phyloP scores from a whole-genome alignment of 441 rosid genomes.

The Populus tomentosa region DNA sequence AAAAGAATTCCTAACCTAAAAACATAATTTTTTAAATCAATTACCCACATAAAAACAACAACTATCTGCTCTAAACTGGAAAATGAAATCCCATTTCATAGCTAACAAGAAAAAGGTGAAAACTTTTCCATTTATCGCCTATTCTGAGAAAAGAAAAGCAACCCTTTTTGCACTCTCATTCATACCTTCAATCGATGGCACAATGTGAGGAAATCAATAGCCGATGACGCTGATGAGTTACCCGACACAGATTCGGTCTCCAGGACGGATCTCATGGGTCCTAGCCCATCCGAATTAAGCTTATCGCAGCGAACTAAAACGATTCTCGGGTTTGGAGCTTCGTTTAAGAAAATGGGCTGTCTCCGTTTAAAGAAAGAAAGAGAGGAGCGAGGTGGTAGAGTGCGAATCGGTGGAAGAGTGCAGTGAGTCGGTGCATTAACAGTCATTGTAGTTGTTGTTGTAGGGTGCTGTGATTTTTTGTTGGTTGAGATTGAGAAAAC shows the following conservation, averaged over 20 bases:
- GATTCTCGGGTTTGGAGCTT: conserved; percentile 32
- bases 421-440: conserved; percentile 32
- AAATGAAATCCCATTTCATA: background rate
- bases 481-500: background rate
- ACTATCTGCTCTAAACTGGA: background rate
- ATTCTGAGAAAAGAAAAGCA: background rate
- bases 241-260: conserved; percentile 27
- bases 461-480: background rate
- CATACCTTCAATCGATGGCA: conserved; percentile 84
- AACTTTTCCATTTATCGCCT: background rate
- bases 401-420: conserved; percentile 26
- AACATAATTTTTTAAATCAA: background rate
- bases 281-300: conserved; percentile 29
- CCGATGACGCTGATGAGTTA: conserved; percentile 48
- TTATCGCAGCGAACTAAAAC: conserved; percentile 41
- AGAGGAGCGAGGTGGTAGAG: conserved; percentile 23
- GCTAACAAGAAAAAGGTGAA: background rate
- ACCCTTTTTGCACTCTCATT: background rate
- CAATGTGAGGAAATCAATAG: conserved; percentile 79
- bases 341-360: conserved; percentile 23
- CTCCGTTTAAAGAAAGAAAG: conserved; percentile 20
- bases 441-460: conserved; percentile 28
- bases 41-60: background rate
- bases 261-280: conserved; percentile 16
- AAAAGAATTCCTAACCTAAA: background rate